Percentiles rank a stretch among this genome's conserved stretches.
phyloP scores from a whole-genome alignment of 176 grass and related monocot species.

The Oryza officinalis region DNA sequence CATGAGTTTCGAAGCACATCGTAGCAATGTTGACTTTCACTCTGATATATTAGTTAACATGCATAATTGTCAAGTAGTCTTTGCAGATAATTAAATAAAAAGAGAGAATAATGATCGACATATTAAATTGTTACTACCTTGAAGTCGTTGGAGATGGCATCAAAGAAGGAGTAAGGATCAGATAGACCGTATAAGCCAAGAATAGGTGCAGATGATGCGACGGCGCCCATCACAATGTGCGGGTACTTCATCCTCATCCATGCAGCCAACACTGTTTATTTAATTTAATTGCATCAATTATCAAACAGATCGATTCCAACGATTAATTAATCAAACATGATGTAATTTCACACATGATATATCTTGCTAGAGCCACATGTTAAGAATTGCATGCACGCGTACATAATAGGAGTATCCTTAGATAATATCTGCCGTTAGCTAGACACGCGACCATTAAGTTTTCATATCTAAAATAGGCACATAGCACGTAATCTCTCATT shows the following conservation, averaged over 20 bases:
- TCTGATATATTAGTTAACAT: constrained; percentile 2
- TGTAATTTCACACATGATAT: not conserved
- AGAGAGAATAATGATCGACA: no score
- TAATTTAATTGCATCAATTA: not conserved
- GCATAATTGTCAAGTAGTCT: no score
- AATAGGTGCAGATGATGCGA: constrained; percentile 64
- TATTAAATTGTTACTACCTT: not conserved
- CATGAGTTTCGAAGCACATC: constrained; percentile 53
- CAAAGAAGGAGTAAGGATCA: constrained; percentile 48
- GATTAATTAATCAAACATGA: not conserved
- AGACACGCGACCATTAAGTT: no score
- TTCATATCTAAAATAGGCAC: no score
- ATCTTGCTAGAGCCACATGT: no score
- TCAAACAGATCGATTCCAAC: not conserved
- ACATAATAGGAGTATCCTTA: no score
- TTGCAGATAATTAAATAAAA: not conserved
- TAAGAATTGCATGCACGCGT: no score
- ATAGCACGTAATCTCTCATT: no score
- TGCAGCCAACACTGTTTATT: constrained; percentile 46
- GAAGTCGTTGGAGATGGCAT: constrained; percentile 47
- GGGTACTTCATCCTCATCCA: constrained; percentile 76
- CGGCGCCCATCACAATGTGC: constrained; percentile 56
- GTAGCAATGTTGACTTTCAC: constrained; percentile 53
- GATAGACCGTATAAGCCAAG: constrained; percentile 39
- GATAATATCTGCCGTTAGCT: no score